Base-by-base conservation (phyloP, 2,329 filamentous ascomycete genomes). In the Hymenoscyphus salicellus region DNA sequence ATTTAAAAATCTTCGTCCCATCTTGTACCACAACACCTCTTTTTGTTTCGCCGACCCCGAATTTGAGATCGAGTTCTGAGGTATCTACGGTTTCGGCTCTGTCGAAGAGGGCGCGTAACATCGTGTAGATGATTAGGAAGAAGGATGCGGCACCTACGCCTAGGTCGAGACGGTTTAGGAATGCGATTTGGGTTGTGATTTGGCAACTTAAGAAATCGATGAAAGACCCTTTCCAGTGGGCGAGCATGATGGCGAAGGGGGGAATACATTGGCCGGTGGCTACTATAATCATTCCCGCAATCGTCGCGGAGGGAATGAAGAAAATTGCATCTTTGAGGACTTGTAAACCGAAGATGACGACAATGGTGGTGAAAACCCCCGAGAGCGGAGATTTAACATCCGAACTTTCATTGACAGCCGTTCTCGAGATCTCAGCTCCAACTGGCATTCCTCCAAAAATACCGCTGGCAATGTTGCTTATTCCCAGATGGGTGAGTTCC, bases 291-390 rank as follows among this genome's bases (percentile, higher is more conserved):
- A 89, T 88, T 2, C 86, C 87, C 0, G 87, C 82, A 1, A 89
- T 79, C 0, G 85, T 87, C 0, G 86, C 81, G 69, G 88, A 87
- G 0, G 87, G 87, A n/a, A 89, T 86, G 85, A 86, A 90, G 75
- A 86, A 88, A 0, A 90, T 79, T 0, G 84, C 83, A 0, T 82
- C 83, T 0, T 83, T 83, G 43, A 89, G 81, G 65, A 86, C 81
- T 71, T 86, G 89, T 30, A 89, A 82, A 23, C 82, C 85, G 1
- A 89, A 74, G 7, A 89, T 77, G 20, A 89, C 85, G 58, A 87
- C 84, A 4, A 81, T 85, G 2, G 85, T 82, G 0, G 87, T 88
- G 62, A 89, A 78, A 26, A 86, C 69, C 4, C 86, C 86, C 52
- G 83, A 86, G 0, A 88, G 76, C 0, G 87, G 87, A 5, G 84